A percentile compares a stretch with the other conserved stretches of the same genome.
Conservation (phyloP, 192 early-diverging fungal species). For the Coemansia sp. region DNA sequence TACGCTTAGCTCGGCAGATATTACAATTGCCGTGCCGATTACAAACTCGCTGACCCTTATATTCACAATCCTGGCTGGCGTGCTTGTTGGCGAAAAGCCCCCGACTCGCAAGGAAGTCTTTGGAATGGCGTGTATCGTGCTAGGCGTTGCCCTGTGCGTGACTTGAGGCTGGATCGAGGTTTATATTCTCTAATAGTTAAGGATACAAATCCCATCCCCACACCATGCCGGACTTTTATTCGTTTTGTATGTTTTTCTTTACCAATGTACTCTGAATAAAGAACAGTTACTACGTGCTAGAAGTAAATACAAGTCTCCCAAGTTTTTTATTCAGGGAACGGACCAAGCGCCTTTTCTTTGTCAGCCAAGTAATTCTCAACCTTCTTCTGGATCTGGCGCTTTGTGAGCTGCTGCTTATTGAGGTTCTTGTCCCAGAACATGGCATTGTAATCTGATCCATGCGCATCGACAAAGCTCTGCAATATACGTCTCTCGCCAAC, state of each 20-base stretch:
- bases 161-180: too few species aligned
- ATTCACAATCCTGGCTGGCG: conserved; percentile 79
- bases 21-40: conserved; percentile 90
- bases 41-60: conserved; percentile 89
- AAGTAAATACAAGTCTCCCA: too few species aligned
- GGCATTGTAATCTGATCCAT: conserved; percentile 70
- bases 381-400: conserved; percentile 64
- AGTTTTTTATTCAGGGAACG: not conserved
- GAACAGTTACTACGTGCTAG: too few species aligned
- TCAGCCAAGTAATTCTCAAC: conserved; percentile 50
- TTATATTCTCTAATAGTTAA: too few species aligned
- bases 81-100: conserved; percentile 74
- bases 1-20: conserved; percentile 76
- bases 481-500: conserved; percentile 60
- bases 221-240: too few species aligned
- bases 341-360: conserved; percentile 30
- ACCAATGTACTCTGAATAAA: too few species aligned
- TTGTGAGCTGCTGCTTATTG: conserved; percentile 70
- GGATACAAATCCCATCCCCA: too few species aligned
- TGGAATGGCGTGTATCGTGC: conserved; percentile 68
- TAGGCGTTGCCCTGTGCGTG: conserved; percentile 71
- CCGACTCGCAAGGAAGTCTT: conserved; percentile 62
- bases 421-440: conserved; percentile 78
- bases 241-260: too few species aligned
- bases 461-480: conserved; percentile 63